phyloP scores from a whole-genome alignment of 2,329 filamentous ascomycete species.

The Stagonosporopsis vannaccii region DNA sequence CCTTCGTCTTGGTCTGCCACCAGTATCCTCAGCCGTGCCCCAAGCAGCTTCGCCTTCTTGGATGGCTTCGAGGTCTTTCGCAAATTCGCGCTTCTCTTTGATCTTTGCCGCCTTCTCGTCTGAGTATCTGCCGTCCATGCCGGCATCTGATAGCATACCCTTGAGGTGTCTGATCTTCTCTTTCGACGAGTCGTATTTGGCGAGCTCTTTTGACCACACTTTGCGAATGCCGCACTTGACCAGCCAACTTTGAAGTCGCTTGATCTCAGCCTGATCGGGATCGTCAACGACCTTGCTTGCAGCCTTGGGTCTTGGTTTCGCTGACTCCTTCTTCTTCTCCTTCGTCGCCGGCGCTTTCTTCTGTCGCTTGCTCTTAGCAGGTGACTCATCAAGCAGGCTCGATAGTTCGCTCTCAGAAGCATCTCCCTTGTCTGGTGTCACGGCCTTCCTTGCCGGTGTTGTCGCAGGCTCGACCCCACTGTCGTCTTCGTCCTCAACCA shows the following conservation, averaged over 20 bases:
- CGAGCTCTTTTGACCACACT: slow-evolving; percentile 84
- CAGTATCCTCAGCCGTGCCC: slow-evolving; percentile 61
- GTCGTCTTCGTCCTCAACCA: slow-evolving; percentile 24
- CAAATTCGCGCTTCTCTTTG: slow-evolving; percentile 83
- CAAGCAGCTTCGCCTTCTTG: slow-evolving; percentile 81
- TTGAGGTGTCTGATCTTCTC: slow-evolving; percentile 86
- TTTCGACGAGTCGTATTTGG: slow-evolving; percentile 73
- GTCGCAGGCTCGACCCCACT: slow-evolving; percentile 21
- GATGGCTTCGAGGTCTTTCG: slow-evolving; percentile 83
- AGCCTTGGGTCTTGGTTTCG: slow-evolving; percentile 49
- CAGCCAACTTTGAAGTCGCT: slow-evolving; percentile 84
- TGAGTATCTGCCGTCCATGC: slow-evolving; percentile 90
- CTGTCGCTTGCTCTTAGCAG: slow-evolving; percentile 63
- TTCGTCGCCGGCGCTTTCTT: slow-evolving; percentile 43
- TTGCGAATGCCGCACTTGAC: slow-evolving; percentile 92
- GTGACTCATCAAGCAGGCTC: slow-evolving; percentile 78
- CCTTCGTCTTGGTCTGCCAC: slow-evolving; percentile 40
- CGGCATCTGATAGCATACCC: slow-evolving; percentile 77
- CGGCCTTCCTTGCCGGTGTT: slow-evolving; percentile 18
- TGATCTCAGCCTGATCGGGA: slow-evolving; percentile 80
- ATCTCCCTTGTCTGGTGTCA: slow-evolving; percentile 28
- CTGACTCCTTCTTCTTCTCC: slow-evolving; percentile 32
- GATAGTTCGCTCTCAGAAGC: slow-evolving; percentile 72
- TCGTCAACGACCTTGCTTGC: slow-evolving; percentile 54
- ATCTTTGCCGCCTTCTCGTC: slow-evolving; percentile 84